These are phyloP conservation scores for Xerocomus alliaceus DNA, from an alignment of 1,284 basidiomycete genomes.

Conservation along the genomic window DNA sequence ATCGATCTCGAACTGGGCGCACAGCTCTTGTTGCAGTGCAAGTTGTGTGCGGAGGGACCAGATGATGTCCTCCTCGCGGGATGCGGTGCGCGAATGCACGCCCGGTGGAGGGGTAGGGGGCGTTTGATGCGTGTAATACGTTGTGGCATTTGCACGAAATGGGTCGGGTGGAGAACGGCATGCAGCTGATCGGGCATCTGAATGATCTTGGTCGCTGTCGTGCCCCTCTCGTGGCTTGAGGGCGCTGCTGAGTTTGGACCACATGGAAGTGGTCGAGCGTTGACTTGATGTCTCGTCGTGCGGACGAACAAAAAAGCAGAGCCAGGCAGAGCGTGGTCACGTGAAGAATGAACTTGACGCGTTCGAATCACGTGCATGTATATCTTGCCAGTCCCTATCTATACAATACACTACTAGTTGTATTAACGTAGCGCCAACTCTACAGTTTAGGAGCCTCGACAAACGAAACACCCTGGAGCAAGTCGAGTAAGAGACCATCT, in stretches of 20 bases:
- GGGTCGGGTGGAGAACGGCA: slow-evolving; percentile 62
- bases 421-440: slow-evolving; percentile 5
- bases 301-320: not conserved
- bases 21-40: slow-evolving; percentile 70
- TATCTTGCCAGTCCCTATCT: slow-evolving; percentile 8
- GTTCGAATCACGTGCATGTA: slow-evolving; percentile 34
- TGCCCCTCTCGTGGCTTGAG: slow-evolving; percentile 53
- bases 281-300: not conserved
- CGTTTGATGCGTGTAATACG: slow-evolving; percentile 75
- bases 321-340: slow-evolving; percentile 21
- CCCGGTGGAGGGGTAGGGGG: slow-evolving; percentile 67
- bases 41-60: slow-evolving; percentile 75
- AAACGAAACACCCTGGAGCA: slow-evolving; percentile 45
- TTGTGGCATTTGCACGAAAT: slow-evolving; percentile 72
- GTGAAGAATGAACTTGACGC: slow-evolving; percentile 40
- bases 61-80: slow-evolving; percentile 72
- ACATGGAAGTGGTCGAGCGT: slow-evolving; percentile 49
- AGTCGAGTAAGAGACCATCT: slow-evolving; percentile 1
- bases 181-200: slow-evolving; percentile 49
- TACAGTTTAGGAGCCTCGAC: slow-evolving; percentile 48
- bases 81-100: slow-evolving; percentile 62
- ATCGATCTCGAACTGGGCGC: slow-evolving; percentile 75
- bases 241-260: slow-evolving; percentile 65
- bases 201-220: slow-evolving; percentile 48
- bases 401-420: slow-evolving; percentile 13